Evolutionary conservation across 768 basidiomycete species (phyloP).

Genomic region (Leccinum imitatum): DNA sequence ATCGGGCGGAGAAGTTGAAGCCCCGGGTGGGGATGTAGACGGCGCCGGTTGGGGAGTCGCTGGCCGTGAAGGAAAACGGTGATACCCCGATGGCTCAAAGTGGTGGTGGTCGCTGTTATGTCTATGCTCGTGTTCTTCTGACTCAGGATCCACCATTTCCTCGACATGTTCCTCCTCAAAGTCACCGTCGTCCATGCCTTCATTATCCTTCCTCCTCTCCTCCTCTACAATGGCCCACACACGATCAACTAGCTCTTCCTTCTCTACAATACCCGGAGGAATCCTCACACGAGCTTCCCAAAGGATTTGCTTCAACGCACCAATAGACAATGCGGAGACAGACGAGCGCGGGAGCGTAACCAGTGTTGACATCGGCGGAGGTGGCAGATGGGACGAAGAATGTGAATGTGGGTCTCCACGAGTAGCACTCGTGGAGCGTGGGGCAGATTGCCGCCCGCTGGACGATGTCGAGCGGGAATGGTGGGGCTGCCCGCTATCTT

Average conservation of each 20-base stretch:
- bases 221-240: slow-evolving; percentile 62
- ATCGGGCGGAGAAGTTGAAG: slow-evolving; percentile 33
- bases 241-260: slow-evolving; percentile 76
- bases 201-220: slow-evolving; percentile 54
- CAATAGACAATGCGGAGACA: slow-evolving; percentile 63
- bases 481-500: slow-evolving; percentile 1
- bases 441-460: slow-evolving; percentile 11
- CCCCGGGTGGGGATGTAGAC: slow-evolving; percentile 19
- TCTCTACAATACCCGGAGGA: slow-evolving; percentile 64
- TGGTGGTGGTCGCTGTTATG: slow-evolving; percentile 6
- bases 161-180: slow-evolving; percentile 15
- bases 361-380: slow-evolving; percentile 63
- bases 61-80: slow-evolving; percentile 7
- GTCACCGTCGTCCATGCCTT: slow-evolving; percentile 30
- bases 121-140: slow-evolving; percentile 13
- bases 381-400: slow-evolving; percentile 35
- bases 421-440: slow-evolving; percentile 8
- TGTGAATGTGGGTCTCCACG: slow-evolving; percentile 25
- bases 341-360: slow-evolving; percentile 57
- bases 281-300: slow-evolving; percentile 77
- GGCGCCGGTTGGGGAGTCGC: slow-evolving; percentile 12
- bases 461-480: slow-evolving; percentile 21
- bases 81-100: not conserved
- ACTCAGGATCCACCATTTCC: slow-evolving; percentile 19
- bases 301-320: slow-evolving; percentile 73